phyloP scores from a whole-genome alignment of 2,329 filamentous ascomycete species.

The Thermomyces lanuginosus region DNA sequence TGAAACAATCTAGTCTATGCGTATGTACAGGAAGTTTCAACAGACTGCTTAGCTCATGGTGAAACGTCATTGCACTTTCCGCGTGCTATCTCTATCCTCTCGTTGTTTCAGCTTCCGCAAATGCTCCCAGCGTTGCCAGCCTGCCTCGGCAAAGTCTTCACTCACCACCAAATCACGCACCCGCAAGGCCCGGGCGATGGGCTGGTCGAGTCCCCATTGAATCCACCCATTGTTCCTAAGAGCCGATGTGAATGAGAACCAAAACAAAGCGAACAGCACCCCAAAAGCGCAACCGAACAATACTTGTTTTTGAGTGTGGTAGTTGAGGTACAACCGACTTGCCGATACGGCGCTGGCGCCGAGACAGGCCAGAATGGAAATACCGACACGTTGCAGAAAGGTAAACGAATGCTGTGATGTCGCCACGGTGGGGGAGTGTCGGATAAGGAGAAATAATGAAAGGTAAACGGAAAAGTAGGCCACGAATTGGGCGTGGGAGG shows the following conservation, averaged over 20 bases:
- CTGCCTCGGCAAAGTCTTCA: constrained; percentile 78
- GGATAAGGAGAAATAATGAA: constrained; percentile 64
- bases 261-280: constrained; percentile 50
- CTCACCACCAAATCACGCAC: constrained; percentile 70
- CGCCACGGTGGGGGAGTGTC: constrained; percentile 46
- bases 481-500: constrained; percentile 87
- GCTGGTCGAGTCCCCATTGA: constrained; percentile 52
- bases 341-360: constrained; percentile 55
- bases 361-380: constrained; percentile 42
- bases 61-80: constrained; percentile 10
- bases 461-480: constrained; percentile 79
- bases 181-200: constrained; percentile 48
- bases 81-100: constrained; percentile 9
- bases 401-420: constrained; percentile 27
- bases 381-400: constrained; percentile 39
- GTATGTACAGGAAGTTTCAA: too few relatives aligned
- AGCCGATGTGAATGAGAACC: constrained; percentile 59
- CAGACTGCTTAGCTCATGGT: background rate
- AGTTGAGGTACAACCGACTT: constrained; percentile 79
- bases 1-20: too few relatives aligned
- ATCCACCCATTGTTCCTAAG: constrained; percentile 53
- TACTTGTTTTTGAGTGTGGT: constrained; percentile 81
- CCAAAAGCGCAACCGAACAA: constrained; percentile 62
- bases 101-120: constrained; percentile 23
- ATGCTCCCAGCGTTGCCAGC: constrained; percentile 82